Evolutionary conservation across 2,329 filamentous ascomycete species (phyloP).

Genomic region (Phyllosticta citribraziliensis): DNA sequence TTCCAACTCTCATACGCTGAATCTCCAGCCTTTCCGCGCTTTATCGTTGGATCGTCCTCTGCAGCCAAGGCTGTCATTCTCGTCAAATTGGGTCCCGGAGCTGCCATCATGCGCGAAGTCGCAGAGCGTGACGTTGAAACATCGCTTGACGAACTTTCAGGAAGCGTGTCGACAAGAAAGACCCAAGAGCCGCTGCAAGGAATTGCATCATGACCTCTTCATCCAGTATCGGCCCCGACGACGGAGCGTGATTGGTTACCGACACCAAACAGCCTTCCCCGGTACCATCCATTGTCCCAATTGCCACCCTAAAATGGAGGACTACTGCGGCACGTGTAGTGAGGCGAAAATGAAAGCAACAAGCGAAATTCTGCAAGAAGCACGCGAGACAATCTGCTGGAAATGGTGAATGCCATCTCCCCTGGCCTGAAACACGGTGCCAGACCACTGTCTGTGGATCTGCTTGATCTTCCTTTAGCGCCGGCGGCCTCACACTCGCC

Average conservation of each 20-base stretch:
- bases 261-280: too few relatives aligned
- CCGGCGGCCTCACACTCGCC: neutral
- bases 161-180: neutral
- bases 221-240: too few relatives aligned
- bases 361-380: too few relatives aligned
- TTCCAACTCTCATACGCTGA: neutral
- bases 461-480: neutral
- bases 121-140: neutral
- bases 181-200: neutral
- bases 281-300: too few relatives aligned
- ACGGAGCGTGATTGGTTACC: too few relatives aligned
- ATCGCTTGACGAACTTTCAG: neutral
- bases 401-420: too few relatives aligned
- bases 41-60: neutral
- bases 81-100: neutral
- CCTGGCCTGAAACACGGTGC: neutral
- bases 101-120: neutral
- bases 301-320: too few relatives aligned
- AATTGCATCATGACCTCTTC: neutral
- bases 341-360: too few relatives aligned
- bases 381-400: too few relatives aligned
- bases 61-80: neutral
- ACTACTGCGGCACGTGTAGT: too few relatives aligned
- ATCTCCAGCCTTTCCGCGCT: neutral
- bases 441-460: neutral